These are phyloP conservation scores for Colletotrichum kahawae DNA, from an alignment of 2,329 filamentous ascomycete genomes.

Conservation along the genomic window DNA sequence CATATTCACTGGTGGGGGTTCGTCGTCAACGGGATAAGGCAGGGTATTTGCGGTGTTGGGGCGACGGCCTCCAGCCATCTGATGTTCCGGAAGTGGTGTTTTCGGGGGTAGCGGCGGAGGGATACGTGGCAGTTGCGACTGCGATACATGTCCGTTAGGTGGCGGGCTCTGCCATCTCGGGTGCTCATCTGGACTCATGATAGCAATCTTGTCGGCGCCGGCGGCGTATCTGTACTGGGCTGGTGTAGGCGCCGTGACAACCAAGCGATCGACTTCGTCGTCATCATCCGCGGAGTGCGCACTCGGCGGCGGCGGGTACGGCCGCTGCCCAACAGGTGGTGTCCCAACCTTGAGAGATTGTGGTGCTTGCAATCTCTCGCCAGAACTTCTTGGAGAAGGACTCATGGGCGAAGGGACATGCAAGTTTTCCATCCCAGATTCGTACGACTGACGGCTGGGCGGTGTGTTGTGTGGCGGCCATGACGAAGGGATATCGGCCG, in stretches of 20 bases:
- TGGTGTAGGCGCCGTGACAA: conserved; percentile 62
- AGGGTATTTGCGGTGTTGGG: conserved; percentile 42
- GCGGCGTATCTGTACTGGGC: conserved; percentile 61
- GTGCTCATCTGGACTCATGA: conserved; percentile 64
- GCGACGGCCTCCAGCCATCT: conserved; percentile 37
- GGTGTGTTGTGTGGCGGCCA: conserved; percentile 40
- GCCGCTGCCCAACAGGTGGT: conserved; percentile 29
- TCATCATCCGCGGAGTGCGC: conserved; percentile 27
- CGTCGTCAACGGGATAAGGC: conserved; percentile 80
- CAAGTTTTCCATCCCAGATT: conserved; percentile 58
- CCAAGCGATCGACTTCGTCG: conserved; percentile 57
- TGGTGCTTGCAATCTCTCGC: conserved; percentile 46
- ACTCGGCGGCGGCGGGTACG: conserved; percentile 33
- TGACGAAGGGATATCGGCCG: conserved; percentile 54
- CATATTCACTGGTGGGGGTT: conserved; percentile 86
- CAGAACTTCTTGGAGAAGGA: conserved; percentile 56
- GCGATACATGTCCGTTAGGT: conserved; percentile 16
- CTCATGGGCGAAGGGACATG: conserved; percentile 38
- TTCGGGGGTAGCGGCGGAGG: conserved; percentile 80
- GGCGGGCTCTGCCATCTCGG: conserved; percentile 44
- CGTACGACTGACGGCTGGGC: conserved; percentile 58
- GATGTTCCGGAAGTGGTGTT: conserved; percentile 68
- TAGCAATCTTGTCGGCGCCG: conserved; percentile 72
- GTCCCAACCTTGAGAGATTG: conserved; percentile 31
- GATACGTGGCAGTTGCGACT: conserved; percentile 30